Evolutionary conservation across 148 eudicot species (phyloP).

Genomic region (Spergularia marina): DNA sequence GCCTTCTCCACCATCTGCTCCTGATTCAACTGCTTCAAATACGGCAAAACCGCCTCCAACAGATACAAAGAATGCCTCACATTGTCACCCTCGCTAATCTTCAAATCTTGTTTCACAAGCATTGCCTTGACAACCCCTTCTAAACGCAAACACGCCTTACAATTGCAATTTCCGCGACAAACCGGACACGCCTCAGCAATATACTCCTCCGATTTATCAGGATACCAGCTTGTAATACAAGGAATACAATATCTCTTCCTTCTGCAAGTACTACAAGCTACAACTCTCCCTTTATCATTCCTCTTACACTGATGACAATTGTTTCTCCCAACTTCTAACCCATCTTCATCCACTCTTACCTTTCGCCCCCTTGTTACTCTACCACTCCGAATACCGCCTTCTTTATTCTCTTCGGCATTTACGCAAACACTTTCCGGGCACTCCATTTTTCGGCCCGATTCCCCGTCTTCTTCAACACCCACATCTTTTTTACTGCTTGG

Average conservation of each 20-base stretch:
- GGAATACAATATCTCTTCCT: conserved; percentile 50
- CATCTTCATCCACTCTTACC: conserved; percentile 17
- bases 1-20: conserved; percentile 58
- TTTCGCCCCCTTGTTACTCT: conserved; percentile 10
- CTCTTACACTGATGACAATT: conserved; percentile 81
- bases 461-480: not conserved
- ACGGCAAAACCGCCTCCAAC: conserved; percentile 47
- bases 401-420: conserved; percentile 28
- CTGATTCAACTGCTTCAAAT: conserved; percentile 43
- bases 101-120: conserved; percentile 22
- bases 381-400: not conserved
- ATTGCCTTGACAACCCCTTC: conserved; percentile 36
- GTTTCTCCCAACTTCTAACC: conserved; percentile 19
- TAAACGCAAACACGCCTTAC: conserved; percentile 60
- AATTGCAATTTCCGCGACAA: conserved; percentile 63
- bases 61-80: conserved; percentile 42
- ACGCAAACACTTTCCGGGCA: conserved; percentile 31
- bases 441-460: not conserved
- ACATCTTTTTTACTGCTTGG: not conserved
- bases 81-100: conserved; percentile 38
- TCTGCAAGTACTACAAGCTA: conserved; percentile 42
- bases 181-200: conserved; percentile 57
- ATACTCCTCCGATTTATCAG: conserved; percentile 40
- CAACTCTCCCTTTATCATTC: conserved; percentile 62
- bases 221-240: conserved; percentile 67